phyloP scores from a whole-genome alignment of 306 rosid species.

The Herpetospermum pedunculosum region DNA sequence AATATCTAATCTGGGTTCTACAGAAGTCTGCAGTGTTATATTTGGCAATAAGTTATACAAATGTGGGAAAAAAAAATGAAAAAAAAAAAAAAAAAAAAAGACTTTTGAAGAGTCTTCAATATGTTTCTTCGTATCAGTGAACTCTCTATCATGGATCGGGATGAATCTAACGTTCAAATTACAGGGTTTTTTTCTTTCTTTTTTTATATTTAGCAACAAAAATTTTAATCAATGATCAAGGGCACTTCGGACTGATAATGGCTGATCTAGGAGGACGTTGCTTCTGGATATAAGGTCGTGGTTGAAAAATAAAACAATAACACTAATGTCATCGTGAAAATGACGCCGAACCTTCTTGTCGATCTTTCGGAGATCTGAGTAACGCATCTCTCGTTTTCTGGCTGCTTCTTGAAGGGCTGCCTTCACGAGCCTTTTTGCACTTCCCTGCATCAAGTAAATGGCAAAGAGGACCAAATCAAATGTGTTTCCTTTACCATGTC shows the following conservation, averaged over 20 bases:
- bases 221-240: conserved; percentile 27
- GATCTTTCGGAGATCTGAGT: conserved; percentile 60
- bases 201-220: conserved; percentile 1
- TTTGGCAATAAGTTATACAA: conserved; percentile 1
- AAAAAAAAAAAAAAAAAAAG: neutral
- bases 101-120: conserved; percentile 3
- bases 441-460: conserved; percentile 45
- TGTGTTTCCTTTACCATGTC: neutral
- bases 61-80: neutral
- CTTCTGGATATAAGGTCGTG: conserved; percentile 66
- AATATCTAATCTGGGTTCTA: conserved; percentile 2
- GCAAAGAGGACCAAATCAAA: neutral
- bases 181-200: neutral
- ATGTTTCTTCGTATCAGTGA: neutral
- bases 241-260: conserved; percentile 53
- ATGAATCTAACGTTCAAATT: neutral
- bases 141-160: neutral
- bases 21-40: neutral
- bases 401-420: conserved; percentile 91
- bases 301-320: conserved; percentile 81
- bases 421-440: conserved; percentile 76
- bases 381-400: conserved; percentile 76
- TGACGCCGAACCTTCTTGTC: conserved; percentile 85
- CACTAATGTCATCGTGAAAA: conserved; percentile 77
- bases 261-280: conserved; percentile 21